Conservation (phyloP, 768 basidiomycete species). For the Clathrus columnatus region DNA sequence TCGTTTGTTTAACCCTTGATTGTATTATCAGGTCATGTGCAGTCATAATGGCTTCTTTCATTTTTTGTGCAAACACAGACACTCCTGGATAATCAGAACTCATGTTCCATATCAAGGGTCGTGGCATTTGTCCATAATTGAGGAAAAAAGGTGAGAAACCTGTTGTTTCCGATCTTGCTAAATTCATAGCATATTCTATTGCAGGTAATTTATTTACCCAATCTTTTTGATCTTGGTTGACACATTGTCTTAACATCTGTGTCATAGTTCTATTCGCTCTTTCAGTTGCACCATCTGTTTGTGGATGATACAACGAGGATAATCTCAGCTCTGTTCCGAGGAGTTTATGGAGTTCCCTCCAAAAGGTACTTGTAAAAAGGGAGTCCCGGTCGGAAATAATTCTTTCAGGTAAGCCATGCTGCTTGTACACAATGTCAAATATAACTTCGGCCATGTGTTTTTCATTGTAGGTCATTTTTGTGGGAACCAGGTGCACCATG, state of each 20-base stretch:
- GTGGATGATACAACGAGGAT: constrained; percentile 27
- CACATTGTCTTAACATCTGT: constrained; percentile 23
- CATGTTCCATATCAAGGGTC: constrained; percentile 23
- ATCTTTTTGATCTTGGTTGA: constrained; percentile 19
- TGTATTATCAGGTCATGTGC: constrained; percentile 27
- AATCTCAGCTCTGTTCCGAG: constrained; percentile 23
- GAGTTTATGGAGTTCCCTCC: constrained; percentile 20
- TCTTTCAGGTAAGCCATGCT: constrained; percentile 29
- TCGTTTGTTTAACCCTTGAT: constrained; percentile 26
- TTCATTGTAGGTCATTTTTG: constrained; percentile 22
- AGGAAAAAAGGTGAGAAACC: constrained; percentile 31
- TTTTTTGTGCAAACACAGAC: constrained; percentile 17
- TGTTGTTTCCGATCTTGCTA: constrained; percentile 24
- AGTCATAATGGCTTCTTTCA: constrained; percentile 22
- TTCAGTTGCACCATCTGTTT: constrained; percentile 30
- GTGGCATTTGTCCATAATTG: constrained; percentile 24
- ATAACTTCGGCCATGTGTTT: constrained; percentile 28
- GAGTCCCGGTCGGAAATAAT: constrained; percentile 28
- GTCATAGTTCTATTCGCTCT: constrained; percentile 24
- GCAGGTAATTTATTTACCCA: constrained; percentile 23
- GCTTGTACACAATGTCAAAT: constrained; percentile 28
- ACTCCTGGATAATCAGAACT: constrained; percentile 25
- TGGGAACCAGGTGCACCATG: constrained; percentile 24
- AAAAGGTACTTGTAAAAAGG: constrained; percentile 28
- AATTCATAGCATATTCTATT: constrained; percentile 33